Conservation (phyloP, 768 basidiomycete genomes). For the Mycena vitilis region DNA sequence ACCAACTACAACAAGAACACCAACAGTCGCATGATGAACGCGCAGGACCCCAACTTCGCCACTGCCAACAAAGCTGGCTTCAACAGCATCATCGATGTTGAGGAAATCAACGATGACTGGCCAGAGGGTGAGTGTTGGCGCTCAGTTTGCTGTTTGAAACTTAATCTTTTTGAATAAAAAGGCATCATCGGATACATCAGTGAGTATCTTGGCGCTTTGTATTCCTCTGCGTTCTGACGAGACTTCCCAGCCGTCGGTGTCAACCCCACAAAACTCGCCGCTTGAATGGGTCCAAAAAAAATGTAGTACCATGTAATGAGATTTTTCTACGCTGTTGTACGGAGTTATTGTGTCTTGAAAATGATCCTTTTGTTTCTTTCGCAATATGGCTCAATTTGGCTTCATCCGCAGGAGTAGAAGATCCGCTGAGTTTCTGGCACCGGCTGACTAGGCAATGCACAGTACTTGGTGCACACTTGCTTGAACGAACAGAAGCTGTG, state of each 20-base stretch:
- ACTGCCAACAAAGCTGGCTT: constrained; percentile 42
- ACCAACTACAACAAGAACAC: constrained; percentile 47
- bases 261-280: constrained; percentile 20
- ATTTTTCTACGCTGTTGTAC: too few relatives aligned
- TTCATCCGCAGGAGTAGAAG: too few relatives aligned
- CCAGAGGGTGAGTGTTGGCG: not conserved
- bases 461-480: too few relatives aligned
- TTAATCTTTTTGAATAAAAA: constrained; percentile 2
- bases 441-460: too few relatives aligned
- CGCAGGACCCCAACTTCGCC: constrained; percentile 45
- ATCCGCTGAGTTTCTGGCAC: too few relatives aligned
- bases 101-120: not conserved
- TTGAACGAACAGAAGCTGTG: too few relatives aligned
- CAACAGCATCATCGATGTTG: constrained; percentile 40
- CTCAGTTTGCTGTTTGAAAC: not conserved
- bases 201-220: not conserved
- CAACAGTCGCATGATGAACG: constrained; percentile 42
- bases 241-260: constrained; percentile 18
- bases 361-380: too few relatives aligned
- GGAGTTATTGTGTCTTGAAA: too few relatives aligned
- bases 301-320: not conserved
- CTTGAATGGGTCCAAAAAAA: constrained; percentile 1
- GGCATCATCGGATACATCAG: constrained; percentile 30
- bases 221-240: not conserved
- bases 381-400: too few relatives aligned